Evolutionary conservation across 345 rosid species (phyloP).

Genomic region (Melaleuca quinquenervia): DNA sequence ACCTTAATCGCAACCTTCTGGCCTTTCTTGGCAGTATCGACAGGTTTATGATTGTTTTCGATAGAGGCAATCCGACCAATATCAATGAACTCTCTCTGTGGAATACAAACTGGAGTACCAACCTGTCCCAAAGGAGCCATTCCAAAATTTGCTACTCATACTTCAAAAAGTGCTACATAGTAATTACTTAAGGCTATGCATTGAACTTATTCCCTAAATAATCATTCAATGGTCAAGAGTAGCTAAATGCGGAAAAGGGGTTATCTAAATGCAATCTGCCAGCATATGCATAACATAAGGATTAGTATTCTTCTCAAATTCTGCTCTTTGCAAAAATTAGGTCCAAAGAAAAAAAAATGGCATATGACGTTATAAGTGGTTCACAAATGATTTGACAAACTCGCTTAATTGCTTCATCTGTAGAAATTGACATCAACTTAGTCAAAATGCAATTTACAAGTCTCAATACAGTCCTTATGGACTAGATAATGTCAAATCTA

Average conservation of each 20-base stretch:
- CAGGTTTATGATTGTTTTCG: conserved; percentile 66
- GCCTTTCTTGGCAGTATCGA: conserved; percentile 79
- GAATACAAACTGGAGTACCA: conserved; percentile 90
- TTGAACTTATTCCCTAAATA: neutral
- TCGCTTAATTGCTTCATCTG: neutral
- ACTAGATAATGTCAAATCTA: neutral
- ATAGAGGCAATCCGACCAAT: conserved; percentile 84
- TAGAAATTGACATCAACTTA: neutral
- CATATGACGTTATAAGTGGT: neutral
- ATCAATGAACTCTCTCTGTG: conserved; percentile 63
- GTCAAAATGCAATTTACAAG: neutral
- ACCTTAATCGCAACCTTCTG: conserved; percentile 85
- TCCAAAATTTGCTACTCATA: neutral
- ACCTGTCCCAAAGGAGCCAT: conserved; percentile 29
- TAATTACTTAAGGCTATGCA: neutral
- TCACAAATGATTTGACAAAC: neutral
- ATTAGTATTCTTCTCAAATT: neutral
- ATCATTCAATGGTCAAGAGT: neutral
- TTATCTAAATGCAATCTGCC: neutral
- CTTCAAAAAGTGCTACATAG: neutral
- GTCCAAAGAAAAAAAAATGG: neutral
- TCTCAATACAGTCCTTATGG: neutral
- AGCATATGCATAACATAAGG: neutral
- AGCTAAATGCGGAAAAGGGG: neutral
- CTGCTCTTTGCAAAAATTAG: neutral